These are phyloP conservation scores for Pythium pyrilobum DNA, from an alignment of 352 stramenopile genomes.

Conservation along the genomic window DNA sequence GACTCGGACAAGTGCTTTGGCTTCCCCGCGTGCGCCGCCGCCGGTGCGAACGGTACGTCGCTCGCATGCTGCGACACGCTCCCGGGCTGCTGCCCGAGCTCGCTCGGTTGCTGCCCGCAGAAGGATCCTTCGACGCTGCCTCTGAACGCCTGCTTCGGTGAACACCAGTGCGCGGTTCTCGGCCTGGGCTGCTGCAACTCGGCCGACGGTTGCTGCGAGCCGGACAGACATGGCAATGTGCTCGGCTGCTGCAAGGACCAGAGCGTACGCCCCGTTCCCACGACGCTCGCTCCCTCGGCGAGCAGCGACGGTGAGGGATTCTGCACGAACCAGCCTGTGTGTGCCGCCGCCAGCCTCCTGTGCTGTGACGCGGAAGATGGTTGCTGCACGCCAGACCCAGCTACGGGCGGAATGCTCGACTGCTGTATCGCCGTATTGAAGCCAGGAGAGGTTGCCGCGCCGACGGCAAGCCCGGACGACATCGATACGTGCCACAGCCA, in stretches of 20 bases:
- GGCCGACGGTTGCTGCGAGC: constrained; percentile 64
- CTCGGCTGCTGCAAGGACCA: constrained; percentile 68
- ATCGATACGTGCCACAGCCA: constrained; percentile 25
- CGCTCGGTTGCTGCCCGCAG: constrained; percentile 55
- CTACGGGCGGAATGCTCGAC: constrained; percentile 28
- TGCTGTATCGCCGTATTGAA: constrained; percentile 26
- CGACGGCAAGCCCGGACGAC: constrained; percentile 8
- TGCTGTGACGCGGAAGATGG: constrained; percentile 39
- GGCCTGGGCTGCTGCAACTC: constrained; percentile 64
- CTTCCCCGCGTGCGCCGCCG: constrained; percentile 42
- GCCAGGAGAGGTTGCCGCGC: not conserved
- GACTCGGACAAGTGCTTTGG: constrained; percentile 62
- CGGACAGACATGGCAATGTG: constrained; percentile 39
- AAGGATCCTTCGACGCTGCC: constrained; percentile 34
- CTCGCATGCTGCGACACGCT: constrained; percentile 61
- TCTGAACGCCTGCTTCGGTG: constrained; percentile 53
- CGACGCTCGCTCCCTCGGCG: not conserved
- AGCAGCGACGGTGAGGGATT: constrained; percentile 12
- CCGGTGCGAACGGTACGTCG: constrained; percentile 52
- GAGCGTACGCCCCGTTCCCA: constrained; percentile 8
- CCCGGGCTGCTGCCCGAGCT: constrained; percentile 65
- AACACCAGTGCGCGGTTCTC: constrained; percentile 52
- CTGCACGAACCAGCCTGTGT: constrained; percentile 33
- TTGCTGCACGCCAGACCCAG: constrained; percentile 32
- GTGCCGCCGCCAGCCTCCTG: constrained; percentile 30